A percentile compares a stretch with the other conserved stretches of the same genome.
These are phyloP conservation scores for Phlebopus sp. DNA, from an alignment of 1,284 basidiomycete species.

Conservation along the genomic window DNA sequence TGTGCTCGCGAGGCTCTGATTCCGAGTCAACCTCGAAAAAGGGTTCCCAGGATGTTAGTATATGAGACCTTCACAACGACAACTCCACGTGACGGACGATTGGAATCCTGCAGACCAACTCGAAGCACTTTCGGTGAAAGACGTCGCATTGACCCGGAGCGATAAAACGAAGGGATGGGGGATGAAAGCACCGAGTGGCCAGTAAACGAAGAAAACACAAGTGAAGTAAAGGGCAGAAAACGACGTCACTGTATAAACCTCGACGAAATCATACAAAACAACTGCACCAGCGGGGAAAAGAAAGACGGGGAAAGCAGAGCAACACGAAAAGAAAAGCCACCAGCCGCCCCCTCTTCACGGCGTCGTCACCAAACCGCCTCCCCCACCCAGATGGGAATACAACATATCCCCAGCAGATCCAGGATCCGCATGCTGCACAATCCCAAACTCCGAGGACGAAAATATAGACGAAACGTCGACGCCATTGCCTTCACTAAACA, in stretches of 20 bases:
- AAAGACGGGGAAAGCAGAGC: no score
- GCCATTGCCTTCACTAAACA: slow-evolving; percentile 25
- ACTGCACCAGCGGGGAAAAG: no score
- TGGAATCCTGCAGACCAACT: no score
- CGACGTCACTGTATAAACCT: slow-evolving; percentile 3
- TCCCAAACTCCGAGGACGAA: slow-evolving; percentile 24
- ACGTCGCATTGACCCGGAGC: no score
- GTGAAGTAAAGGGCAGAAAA: neutral
- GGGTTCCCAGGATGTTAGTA: no score
- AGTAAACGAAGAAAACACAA: slow-evolving; percentile 7
- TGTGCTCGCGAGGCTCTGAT: no score
- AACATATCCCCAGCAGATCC: slow-evolving; percentile 27
- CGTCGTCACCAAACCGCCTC: slow-evolving; percentile 25
- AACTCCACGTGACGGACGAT: no score
- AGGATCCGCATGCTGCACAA: slow-evolving; percentile 22
- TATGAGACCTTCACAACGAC: no score
- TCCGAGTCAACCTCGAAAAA: no score
- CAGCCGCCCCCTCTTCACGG: slow-evolving; percentile 18
- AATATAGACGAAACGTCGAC: slow-evolving; percentile 31
- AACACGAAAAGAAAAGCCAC: neutral
- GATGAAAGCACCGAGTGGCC: no score
- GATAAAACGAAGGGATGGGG: no score
- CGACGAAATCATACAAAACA: slow-evolving; percentile 18
- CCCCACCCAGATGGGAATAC: slow-evolving; percentile 23
- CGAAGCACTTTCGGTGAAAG: no score